Evolutionary conservation across 1,139 yeast species (phyloP).

Genomic region (Meyerozyma athensensis): DNA sequence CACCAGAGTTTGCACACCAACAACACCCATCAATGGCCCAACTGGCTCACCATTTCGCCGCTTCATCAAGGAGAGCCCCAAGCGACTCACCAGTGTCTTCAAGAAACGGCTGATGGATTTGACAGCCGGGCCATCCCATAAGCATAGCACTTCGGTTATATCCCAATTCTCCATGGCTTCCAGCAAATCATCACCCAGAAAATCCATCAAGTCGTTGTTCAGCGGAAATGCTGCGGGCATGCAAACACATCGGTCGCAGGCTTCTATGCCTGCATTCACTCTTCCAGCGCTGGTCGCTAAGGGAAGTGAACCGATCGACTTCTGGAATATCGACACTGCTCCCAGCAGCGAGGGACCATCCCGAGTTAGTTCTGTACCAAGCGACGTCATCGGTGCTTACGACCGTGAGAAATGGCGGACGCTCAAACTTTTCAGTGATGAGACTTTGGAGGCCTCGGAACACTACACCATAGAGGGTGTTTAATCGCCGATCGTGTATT

Average conservation of each 20-base stretch:
- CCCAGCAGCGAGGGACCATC: constrained; percentile 5
- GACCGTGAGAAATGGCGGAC: constrained; percentile 64
- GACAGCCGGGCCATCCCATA: constrained; percentile 11
- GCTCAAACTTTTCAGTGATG: constrained; percentile 20
- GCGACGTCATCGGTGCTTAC: constrained; percentile 59
- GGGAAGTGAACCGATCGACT: constrained; percentile 19
- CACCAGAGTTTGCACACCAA: constrained; percentile 1
- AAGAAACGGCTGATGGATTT: constrained; percentile 21
- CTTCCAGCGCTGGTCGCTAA: neutral
- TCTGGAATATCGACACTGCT: constrained; percentile 36
- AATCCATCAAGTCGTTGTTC: constrained; percentile 23
- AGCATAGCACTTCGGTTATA: constrained; percentile 25
- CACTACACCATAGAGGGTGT: no score
- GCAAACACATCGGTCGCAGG: neutral
- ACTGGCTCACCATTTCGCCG: constrained; percentile 28
- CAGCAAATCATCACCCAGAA: constrained; percentile 29
- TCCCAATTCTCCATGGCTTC: constrained; percentile 28
- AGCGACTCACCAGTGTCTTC: constrained; percentile 23
- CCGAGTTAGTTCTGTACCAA: constrained; percentile 38
- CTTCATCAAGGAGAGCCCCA: constrained; percentile 33
- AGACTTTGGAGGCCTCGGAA: no score
- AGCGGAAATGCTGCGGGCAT: constrained; percentile 5
- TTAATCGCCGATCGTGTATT: no score
- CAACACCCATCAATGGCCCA: neutral
- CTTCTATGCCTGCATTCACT: neutral